Percentiles rank a stretch among this genome's conserved stretches.
Evolutionary conservation across 352 stramenopile species (phyloP).

Genomic region (Globisporangium takayamanum): DNA sequence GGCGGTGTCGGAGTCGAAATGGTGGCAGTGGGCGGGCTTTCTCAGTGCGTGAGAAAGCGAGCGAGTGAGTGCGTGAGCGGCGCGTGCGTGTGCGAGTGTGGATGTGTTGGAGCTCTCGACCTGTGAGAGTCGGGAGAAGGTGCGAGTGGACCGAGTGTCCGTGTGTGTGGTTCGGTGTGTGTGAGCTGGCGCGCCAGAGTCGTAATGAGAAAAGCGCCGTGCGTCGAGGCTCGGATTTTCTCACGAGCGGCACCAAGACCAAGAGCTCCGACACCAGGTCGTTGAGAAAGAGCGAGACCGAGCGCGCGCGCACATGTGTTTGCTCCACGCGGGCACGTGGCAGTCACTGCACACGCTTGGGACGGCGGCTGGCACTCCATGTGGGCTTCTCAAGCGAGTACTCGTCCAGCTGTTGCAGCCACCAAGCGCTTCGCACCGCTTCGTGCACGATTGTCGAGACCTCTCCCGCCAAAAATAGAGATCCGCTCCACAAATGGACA

Average conservation of each 20-base stretch:
- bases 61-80: too few species aligned
- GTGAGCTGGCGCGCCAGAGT: background rate
- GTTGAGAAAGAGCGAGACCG: background rate
- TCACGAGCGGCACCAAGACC: background rate
- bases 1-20: constrained; percentile 3
- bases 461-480: background rate
- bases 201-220: background rate
- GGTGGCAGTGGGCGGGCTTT: constrained; percentile 7
- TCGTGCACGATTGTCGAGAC: background rate
- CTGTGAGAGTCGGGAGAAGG: background rate
- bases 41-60: constrained; percentile 13
- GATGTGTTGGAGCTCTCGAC: background rate
- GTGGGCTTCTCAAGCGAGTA: background rate
- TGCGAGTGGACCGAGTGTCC: background rate
- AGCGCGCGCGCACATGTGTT: background rate
- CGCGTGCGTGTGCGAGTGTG: background rate
- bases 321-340: background rate
- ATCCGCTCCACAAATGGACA: background rate
- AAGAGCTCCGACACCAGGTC: too few species aligned
- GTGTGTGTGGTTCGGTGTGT: background rate
- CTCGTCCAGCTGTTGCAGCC: constrained; percentile 4
- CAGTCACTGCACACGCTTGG: too few species aligned
- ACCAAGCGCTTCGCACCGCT: background rate
- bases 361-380: background rate
- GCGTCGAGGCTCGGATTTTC: background rate